A percentile compares a stretch with the other conserved stretches of the same genome.
Conservation (phyloP, 2,329 filamentous ascomycete species). For the Atkinsonella hypoxylon region DNA sequence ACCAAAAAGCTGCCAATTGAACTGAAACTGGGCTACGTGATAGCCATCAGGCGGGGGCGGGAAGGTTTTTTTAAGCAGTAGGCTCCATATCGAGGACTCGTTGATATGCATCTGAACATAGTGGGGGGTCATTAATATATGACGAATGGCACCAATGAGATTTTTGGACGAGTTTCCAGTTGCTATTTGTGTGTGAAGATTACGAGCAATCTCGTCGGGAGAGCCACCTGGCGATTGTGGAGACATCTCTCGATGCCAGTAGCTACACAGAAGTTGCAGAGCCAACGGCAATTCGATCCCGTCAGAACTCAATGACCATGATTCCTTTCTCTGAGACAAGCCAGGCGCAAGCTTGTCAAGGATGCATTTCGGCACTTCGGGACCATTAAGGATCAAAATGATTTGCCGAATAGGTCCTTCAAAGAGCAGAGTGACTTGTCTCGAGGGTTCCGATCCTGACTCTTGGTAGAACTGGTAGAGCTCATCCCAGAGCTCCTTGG, state of each 20-base stretch:
- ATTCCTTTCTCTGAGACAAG: constrained; percentile 18
- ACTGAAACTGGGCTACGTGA: constrained; percentile 23
- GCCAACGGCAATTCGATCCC: constrained; percentile 24
- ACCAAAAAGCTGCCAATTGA: constrained; percentile 21
- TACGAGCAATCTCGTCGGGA: constrained; percentile 22
- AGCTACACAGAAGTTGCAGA: constrained; percentile 23
- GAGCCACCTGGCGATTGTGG: constrained; percentile 21
- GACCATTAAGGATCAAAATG: constrained; percentile 24
- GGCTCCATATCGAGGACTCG: constrained; percentile 25
- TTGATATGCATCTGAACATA: constrained; percentile 25
- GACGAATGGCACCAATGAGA: constrained; percentile 19
- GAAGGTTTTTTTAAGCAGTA: constrained; percentile 19
- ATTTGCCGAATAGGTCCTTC: constrained; percentile 26
- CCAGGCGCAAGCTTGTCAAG: constrained; percentile 24
- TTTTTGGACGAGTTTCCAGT: constrained; percentile 17
- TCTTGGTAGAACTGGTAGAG: constrained; percentile 22
- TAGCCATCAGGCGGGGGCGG: constrained; percentile 23
- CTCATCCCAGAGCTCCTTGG: constrained; percentile 23
- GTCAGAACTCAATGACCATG: constrained; percentile 20
- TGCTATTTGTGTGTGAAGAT: constrained; percentile 18
- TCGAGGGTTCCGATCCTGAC: constrained; percentile 14
- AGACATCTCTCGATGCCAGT: constrained; percentile 24
- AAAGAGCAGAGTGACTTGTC: constrained; percentile 22
- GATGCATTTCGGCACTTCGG: constrained; percentile 22
- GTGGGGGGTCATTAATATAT: constrained; percentile 21